phyloP scores from a whole-genome alignment of 2,329 filamentous ascomycete genomes.

The Proliferodiscus dingleyae region DNA sequence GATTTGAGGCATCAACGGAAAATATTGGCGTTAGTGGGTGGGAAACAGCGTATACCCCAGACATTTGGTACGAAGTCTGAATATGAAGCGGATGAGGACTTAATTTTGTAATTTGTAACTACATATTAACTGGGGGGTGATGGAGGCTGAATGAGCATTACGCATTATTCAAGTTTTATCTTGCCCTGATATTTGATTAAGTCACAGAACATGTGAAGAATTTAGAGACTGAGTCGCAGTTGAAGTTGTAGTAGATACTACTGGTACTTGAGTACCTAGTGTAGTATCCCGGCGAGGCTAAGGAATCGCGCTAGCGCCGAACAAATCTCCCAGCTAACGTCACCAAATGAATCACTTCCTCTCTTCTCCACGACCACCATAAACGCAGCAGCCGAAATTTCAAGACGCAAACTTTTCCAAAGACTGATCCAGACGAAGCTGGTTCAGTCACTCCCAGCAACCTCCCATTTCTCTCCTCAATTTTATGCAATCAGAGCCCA shows the following conservation, averaged over 20 bases:
- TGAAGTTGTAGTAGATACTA: no score
- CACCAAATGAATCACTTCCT: constrained; percentile 5
- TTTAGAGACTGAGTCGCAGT: no score
- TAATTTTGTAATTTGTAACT: not conserved
- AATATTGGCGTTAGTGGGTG: not conserved
- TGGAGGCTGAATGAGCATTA: not conserved
- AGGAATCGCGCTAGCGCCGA: no score
- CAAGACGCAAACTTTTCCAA: constrained; percentile 8
- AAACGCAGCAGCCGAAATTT: no score
- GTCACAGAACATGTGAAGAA: no score
- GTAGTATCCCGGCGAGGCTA: no score
- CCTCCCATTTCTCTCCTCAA: constrained; percentile 32
- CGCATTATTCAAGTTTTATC: no score
- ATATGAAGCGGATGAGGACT: not conserved
- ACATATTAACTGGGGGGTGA: not conserved
- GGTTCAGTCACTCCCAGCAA: constrained; percentile 30
- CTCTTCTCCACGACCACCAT: constrained; percentile 5
- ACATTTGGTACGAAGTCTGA: not conserved
- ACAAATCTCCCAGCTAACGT: no score
- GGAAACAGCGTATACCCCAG: constrained; percentile 16
- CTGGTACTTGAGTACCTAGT: no score
- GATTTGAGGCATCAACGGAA: constrained; percentile 5
- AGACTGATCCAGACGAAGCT: constrained; percentile 32
- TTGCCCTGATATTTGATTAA: no score
- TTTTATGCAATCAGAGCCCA: constrained; percentile 62